Base-by-base conservation (phyloP, 345 rosid genomes). In the Eucalyptus curtisii region DNA sequence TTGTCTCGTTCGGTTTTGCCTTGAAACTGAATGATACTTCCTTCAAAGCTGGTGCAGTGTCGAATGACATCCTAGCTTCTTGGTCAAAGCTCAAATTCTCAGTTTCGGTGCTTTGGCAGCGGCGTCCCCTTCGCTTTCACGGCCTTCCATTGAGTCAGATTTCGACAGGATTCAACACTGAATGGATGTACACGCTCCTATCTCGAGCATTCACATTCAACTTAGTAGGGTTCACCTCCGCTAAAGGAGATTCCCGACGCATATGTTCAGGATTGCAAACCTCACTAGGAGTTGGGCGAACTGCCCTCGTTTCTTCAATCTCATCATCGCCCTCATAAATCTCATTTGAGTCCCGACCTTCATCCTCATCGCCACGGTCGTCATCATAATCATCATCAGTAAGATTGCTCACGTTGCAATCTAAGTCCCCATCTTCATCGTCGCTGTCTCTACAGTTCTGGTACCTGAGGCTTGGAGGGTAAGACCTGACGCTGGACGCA, bases 91-190 rank as follows among this genome's bases (percentile, higher is more conserved):
- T 87, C 33, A 91, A 76, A 89, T 98, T 97, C 92, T 98, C 99
- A n/a, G 93, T 98, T 98, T 90, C 90, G 95, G 47, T 90, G 93
- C 91, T 91, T 94, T 88, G 91, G 87, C 81, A 91, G 93, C 2
- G 90, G 90, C 55, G 31, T 92, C 88, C 93, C 96, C 89, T 91
- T 94, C 4, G 94, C 91, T 89, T 97, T 96, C 88, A 94, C 94
- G 42, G 97, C 94, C 90, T 93, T 97, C 99, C 99, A 98, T 91
- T 97, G 99, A 89, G 94, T 92, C n/a, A 97, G 94, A 91, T 97
- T 98, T 97, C 99, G 48, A 98, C 98, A 4, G 99, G 99, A 90
- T 94, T 95, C 91, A 98, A 88, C 88, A 97, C 97, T 61, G 95
- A 89, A 90, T 94, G 95, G 49, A 91, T 94, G 90, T 94, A 93